Percentiles rank a stretch among this genome's conserved stretches.
Evolutionary conservation across 345 rosid genomes (phyloP).

Genomic region (Eucalyptus sp.): DNA sequence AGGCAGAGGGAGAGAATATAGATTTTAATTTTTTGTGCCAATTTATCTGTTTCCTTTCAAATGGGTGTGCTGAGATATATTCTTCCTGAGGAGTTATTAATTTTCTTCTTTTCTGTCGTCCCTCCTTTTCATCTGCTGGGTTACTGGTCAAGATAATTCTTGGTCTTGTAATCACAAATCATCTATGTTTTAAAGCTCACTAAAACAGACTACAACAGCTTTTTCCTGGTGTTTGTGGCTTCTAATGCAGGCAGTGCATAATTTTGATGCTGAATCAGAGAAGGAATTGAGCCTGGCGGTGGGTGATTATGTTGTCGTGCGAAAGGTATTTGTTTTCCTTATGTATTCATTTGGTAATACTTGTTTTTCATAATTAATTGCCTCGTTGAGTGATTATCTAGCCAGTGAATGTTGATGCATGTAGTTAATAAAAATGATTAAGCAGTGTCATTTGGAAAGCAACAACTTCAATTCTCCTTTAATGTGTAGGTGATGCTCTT

Average conservation of each 20-base stretch:
- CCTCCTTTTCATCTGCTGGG: background rate
- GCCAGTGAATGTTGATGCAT: background rate
- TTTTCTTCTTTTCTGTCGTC: background rate
- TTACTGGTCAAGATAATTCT: background rate
- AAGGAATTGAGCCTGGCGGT: constrained; percentile 71
- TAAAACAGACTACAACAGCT: background rate
- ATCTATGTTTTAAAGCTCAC: background rate
- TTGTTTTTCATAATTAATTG: background rate
- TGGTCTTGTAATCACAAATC: background rate
- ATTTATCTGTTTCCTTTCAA: background rate
- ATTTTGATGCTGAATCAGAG: constrained; percentile 70
- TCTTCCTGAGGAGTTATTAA: background rate
- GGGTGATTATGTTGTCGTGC: constrained; percentile 85
- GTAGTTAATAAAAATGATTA: background rate
- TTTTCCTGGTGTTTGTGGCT: background rate
- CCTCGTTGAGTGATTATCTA: background rate
- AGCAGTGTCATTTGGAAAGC: background rate
- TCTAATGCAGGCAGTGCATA: constrained; percentile 50
- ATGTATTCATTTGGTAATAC: background rate
- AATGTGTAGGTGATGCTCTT: background rate
- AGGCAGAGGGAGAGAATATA: background rate
- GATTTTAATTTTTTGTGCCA: background rate
- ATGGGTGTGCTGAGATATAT: background rate
- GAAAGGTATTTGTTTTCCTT: constrained; percentile 43
- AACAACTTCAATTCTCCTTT: background rate